A percentile compares a stretch with the other conserved stretches of the same genome.
Conservation (phyloP, 2,329 filamentous ascomycete species). For the Penicillium sp. region DNA sequence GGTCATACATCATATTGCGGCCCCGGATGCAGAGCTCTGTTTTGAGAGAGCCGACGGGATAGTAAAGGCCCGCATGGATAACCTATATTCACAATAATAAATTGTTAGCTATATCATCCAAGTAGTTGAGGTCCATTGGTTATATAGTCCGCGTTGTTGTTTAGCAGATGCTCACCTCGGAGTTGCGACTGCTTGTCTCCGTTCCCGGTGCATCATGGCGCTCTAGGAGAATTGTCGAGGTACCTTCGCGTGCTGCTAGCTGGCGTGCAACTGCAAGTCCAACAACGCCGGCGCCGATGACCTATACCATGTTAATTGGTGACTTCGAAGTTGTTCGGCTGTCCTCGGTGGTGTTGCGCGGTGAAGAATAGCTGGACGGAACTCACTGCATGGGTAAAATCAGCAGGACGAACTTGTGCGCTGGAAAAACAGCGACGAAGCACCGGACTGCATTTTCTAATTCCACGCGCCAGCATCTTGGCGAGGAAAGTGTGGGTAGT, state of each 20-base stretch:
- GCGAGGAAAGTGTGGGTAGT: neutral
- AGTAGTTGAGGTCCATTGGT: neutral
- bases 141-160: neutral
- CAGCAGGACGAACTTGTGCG: slow-evolving; percentile 44
- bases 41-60: slow-evolving; percentile 74
- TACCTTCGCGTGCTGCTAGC: slow-evolving; percentile 61
- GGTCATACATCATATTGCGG: slow-evolving; percentile 71
- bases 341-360: neutral
- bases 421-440: slow-evolving; percentile 44
- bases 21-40: slow-evolving; percentile 78
- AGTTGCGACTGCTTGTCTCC: slow-evolving; percentile 87
- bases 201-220: slow-evolving; percentile 72
- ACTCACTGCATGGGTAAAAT: slow-evolving; percentile 62
- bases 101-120: neutral
- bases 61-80: slow-evolving; percentile 94
- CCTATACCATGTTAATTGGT: slow-evolving; percentile 31
- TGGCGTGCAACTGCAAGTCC: slow-evolving; percentile 76
- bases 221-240: slow-evolving; percentile 76
- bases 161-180: slow-evolving; percentile 57
- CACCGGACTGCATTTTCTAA: slow-evolving; percentile 5
- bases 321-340: neutral
- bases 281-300: slow-evolving; percentile 71
- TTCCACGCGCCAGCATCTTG: slow-evolving; percentile 14
- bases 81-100: slow-evolving; percentile 52
- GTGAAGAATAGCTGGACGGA: neutral